phyloP scores from a whole-genome alignment of 176 grass and related monocot species.

The Eragrostis curvula region DNA sequence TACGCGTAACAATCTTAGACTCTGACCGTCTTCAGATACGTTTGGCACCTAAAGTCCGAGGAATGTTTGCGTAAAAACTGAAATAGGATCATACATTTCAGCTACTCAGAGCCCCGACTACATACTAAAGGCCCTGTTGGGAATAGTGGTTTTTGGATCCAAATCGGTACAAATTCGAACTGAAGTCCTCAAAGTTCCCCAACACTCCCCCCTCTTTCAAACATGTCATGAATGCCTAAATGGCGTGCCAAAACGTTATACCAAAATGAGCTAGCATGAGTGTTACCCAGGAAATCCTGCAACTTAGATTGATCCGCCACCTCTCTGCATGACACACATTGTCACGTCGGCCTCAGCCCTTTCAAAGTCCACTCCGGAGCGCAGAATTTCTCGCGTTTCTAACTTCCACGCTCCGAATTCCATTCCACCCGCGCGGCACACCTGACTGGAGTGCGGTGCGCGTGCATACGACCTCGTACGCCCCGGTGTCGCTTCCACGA shows the following conservation, averaged over 20 bases:
- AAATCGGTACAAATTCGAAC: too few relatives aligned
- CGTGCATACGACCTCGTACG: constrained; percentile 33
- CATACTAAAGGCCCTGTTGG: too few relatives aligned
- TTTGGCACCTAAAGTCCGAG: background rate
- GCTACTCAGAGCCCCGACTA: too few relatives aligned
- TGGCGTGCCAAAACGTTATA: background rate
- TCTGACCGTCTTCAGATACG: background rate
- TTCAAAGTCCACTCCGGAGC: constrained; percentile 16
- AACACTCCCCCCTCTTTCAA: too few relatives aligned
- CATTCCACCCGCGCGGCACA: background rate
- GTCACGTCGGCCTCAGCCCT: background rate
- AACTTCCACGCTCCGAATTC: constrained; percentile 30
- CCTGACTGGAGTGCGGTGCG: background rate
- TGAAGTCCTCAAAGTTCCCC: too few relatives aligned
- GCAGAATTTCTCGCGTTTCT: constrained; percentile 15
- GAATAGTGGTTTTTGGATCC: too few relatives aligned
- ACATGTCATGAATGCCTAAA: too few relatives aligned
- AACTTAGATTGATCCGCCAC: background rate
- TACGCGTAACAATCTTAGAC: background rate
- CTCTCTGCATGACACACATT: background rate
- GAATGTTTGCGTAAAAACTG: too few relatives aligned
- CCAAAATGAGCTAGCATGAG: background rate
- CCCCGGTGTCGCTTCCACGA: constrained; percentile 41
- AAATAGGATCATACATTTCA: too few relatives aligned
- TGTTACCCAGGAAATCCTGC: background rate